Evolutionary conservation across 306 rosid species (phyloP).

Genomic region (Prunus padus): DNA sequence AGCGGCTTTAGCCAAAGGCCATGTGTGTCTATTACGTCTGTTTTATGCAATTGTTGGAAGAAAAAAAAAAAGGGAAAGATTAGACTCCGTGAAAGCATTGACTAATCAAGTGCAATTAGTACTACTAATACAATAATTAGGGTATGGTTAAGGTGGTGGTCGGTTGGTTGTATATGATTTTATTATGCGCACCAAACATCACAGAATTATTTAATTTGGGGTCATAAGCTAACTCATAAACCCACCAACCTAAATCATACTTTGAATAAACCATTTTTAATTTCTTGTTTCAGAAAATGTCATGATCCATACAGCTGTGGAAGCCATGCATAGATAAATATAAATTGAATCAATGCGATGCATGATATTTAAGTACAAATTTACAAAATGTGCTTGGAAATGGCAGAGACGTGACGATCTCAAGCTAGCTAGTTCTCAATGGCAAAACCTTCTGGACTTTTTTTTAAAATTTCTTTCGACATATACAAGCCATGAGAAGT

Average conservation of each 20-base stretch:
- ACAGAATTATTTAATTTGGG: not conserved
- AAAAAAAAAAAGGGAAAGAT: not conserved
- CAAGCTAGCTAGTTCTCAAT: no score
- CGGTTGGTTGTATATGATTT: not conserved
- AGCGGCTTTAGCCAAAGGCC: not conserved
- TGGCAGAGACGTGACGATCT: no score
- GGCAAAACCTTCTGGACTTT: no score
- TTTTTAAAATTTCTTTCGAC: no score
- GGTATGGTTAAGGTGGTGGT: not conserved
- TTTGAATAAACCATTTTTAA: no score
- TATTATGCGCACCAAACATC: not conserved
- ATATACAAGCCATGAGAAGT: no score
- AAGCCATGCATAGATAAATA: no score
- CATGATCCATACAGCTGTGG: not conserved
- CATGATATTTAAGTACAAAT: no score
- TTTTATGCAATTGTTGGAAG: not conserved
- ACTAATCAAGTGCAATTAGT: not conserved
- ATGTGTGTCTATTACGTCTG: slow-evolving; percentile 5
- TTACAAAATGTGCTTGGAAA: no score
- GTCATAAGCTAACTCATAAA: not conserved
- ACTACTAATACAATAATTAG: not conserved
- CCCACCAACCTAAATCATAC: not conserved
- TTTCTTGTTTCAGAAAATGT: not conserved
- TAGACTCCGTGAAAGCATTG: no score
- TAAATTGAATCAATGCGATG: no score